Conservation (phyloP, 176 grass and related monocot species). For the Phyllostachys edulis region DNA sequence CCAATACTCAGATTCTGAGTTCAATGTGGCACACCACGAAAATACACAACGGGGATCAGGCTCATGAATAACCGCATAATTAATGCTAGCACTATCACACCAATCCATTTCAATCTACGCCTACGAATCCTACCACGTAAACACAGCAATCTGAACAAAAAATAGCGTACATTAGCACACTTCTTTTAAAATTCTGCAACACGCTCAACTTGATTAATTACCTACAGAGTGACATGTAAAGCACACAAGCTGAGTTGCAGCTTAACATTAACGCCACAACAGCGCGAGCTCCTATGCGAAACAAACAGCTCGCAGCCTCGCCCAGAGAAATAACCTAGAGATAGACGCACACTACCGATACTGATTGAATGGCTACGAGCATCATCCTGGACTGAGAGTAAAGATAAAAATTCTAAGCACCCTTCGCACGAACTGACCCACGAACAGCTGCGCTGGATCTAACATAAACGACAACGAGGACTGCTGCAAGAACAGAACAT, state of each 20-base stretch:
- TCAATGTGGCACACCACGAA: background rate
- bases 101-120: background rate
- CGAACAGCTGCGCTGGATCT: background rate
- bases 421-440: background rate
- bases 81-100: background rate
- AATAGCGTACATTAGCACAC: background rate
- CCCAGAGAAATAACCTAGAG: too few species aligned
- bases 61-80: background rate
- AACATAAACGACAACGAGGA: background rate
- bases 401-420: background rate
- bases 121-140: background rate
- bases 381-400: background rate
- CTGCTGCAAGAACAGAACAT: background rate
- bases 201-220: background rate
- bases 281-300: background rate
- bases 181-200: background rate
- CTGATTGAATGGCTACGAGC: background rate
- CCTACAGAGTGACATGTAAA: background rate
- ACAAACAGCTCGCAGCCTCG: too few species aligned
- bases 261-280: background rate
- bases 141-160: background rate
- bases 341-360: background rate
- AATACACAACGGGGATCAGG: background rate
- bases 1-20: background rate
- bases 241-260: background rate